Base-by-base conservation (phyloP, 306 rosid species). In the Canavalia ensiformis region DNA sequence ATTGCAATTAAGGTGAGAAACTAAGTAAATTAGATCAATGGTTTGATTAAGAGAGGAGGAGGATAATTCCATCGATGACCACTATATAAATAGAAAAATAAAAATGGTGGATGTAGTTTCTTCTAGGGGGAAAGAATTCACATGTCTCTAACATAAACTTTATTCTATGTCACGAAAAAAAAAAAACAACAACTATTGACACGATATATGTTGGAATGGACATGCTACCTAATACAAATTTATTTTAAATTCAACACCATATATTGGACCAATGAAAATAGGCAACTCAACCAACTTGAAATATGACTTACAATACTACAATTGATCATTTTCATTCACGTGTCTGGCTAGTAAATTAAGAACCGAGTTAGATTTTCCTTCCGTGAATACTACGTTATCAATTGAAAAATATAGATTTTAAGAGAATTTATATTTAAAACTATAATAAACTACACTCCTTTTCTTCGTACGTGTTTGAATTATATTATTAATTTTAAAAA, bases 281-380 rank as follows among this genome's bases (percentile, higher is more conserved):
- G 54, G 54, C 35, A 25, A 25, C 37, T 67, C 72, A 67, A 67
- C 72, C 4, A 42, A 67, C 72, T 67, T 65, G 44, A 42, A 67
- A 3, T 67, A 3, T 67, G 18, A 67, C 25, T 11, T 18, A 8
- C 3, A 47, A 37, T 37, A 37, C 41, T 0, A 2, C 41, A 65
- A 18, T 66, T 41, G 11, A 35, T 63, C n/a, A 65, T 3, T 0
- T 65, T 65, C 33, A n/a, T 41, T 30, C 71, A 39, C 39, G 1
- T 65, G n/a, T 7, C 13, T 4, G 1, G 4, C 50, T 65, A 39
- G 41, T 65, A 25, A 39, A 65, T 3, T 29, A 37, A 65, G 4
- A n/a, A 2, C 12, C 10, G 25, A 8, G 4, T 9, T 6, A 33
- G 13, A 5, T 4, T 35, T 5, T 39, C 2, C 2, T 37, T 64